Evolutionary conservation across 331 rosid species (phyloP).

Genomic region (Stylosanthes scabra): DNA sequence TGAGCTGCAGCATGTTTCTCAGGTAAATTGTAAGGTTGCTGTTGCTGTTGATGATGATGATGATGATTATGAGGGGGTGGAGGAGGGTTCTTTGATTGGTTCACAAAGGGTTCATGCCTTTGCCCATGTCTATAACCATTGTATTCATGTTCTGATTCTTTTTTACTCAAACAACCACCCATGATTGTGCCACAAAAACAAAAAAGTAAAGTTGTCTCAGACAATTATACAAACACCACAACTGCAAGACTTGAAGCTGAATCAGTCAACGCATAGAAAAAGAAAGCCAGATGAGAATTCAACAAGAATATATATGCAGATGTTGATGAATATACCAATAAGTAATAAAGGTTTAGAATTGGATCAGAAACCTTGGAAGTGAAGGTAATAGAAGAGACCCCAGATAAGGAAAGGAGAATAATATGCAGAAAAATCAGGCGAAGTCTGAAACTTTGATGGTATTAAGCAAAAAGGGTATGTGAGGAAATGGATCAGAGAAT

Average conservation of each 20-base stretch:
- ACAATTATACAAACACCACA: not conserved
- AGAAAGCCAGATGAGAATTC: conserved; percentile 39
- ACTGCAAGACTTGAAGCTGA: not conserved
- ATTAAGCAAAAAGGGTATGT: conserved; percentile 5
- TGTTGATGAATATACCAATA: not conserved
- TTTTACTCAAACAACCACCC: conserved; percentile 70
- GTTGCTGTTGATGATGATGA: not conserved
- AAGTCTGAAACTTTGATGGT: conserved; percentile 29
- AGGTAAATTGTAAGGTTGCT: conserved; percentile 49
- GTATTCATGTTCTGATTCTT: conserved; percentile 35
- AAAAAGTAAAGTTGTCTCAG: conserved; percentile 5
- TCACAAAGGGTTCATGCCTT: conserved; percentile 48
- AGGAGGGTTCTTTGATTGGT: conserved; percentile 47
- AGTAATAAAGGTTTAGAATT: conserved; percentile 11
- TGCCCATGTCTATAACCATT: conserved; percentile 48
- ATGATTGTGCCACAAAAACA: conserved; percentile 38
- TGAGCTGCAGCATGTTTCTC: conserved; percentile 40
- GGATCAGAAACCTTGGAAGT: conserved; percentile 29
- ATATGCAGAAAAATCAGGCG: conserved; percentile 16
- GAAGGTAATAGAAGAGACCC: not conserved
- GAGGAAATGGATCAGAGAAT: conserved; percentile 18
- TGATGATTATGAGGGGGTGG: not conserved
- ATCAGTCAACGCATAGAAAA: conserved; percentile 1
- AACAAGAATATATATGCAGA: conserved; percentile 5
- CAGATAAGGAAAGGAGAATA: conserved; percentile 7